These are phyloP conservation scores for Hypoxylon sp. DNA, from an alignment of 2,329 filamentous ascomycete genomes.

Conservation along the genomic window DNA sequence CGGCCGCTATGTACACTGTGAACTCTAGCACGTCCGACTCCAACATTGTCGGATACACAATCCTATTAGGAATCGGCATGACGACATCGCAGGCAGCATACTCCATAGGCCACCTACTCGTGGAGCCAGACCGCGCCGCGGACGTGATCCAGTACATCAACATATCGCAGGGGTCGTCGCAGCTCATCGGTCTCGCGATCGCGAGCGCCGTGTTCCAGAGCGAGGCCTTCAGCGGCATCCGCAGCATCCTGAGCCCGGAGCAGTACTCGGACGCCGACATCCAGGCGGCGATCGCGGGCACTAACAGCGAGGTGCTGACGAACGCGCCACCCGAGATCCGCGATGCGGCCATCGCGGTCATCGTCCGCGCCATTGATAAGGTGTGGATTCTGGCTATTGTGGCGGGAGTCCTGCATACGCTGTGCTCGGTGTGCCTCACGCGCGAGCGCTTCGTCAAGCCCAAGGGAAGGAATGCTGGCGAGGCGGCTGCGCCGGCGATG, in stretches of 20 bases:
- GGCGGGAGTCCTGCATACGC: slow-evolving; percentile 22
- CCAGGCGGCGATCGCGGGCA: slow-evolving; percentile 40
- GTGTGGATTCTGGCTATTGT: slow-evolving; percentile 32
- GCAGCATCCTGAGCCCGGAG: slow-evolving; percentile 11
- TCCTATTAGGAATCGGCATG: slow-evolving; percentile 39
- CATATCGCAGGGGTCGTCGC: slow-evolving; percentile 34
- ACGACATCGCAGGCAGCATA: slow-evolving; percentile 35
- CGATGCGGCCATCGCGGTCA: slow-evolving; percentile 21
- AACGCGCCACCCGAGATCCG: slow-evolving; percentile 32
- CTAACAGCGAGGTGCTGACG: slow-evolving; percentile 33
- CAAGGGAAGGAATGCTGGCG: neutral
- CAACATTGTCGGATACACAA: slow-evolving; percentile 38
- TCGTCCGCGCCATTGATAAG: slow-evolving; percentile 36
- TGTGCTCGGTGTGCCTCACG: slow-evolving; percentile 29
- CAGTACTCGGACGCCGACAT: slow-evolving; percentile 36
- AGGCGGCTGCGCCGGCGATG: slow-evolving; percentile 3
- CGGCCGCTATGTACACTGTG: slow-evolving; percentile 34
- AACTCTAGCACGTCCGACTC: slow-evolving; percentile 21
- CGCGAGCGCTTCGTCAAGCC: slow-evolving; percentile 24
- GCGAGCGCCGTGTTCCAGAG: slow-evolving; percentile 42
- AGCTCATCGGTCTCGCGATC: slow-evolving; percentile 39
- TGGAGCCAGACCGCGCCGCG: slow-evolving; percentile 12
- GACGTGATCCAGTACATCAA: slow-evolving; percentile 44
- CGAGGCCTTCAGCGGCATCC: slow-evolving; percentile 28
- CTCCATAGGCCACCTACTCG: slow-evolving; percentile 26